phyloP scores from a whole-genome alignment of 2,329 filamentous ascomycete genomes.

The Hypoxylon sp. region DNA sequence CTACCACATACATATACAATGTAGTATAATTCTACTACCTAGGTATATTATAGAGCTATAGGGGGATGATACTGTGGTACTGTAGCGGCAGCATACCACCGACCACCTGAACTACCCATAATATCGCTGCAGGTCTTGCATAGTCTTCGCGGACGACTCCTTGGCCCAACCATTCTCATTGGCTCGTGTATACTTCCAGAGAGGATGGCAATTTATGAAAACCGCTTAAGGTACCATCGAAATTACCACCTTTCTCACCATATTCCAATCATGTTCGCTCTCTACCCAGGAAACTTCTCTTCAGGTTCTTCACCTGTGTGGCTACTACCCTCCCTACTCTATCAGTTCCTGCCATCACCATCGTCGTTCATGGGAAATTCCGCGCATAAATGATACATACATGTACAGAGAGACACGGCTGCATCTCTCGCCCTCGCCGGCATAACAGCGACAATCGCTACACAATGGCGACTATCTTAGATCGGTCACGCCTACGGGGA shows the following conservation, averaged over 20 bases:
- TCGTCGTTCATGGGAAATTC: slow-evolving; percentile 36
- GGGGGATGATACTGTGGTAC: slow-evolving; percentile 28
- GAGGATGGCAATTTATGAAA: slow-evolving; percentile 51
- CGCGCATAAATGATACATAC: slow-evolving; percentile 31
- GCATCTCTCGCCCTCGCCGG: slow-evolving; percentile 19
- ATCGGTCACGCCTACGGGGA: not conserved
- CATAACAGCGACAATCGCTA: slow-evolving; percentile 18
- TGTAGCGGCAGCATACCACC: slow-evolving; percentile 27
- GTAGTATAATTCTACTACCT: not conserved
- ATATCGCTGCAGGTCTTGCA: slow-evolving; percentile 44
- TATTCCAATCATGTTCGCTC: slow-evolving; percentile 48
- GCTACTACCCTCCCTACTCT: slow-evolving; percentile 28
- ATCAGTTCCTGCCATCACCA: slow-evolving; percentile 32
- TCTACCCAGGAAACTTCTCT: slow-evolving; percentile 43
- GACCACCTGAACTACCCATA: slow-evolving; percentile 36
- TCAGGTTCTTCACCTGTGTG: slow-evolving; percentile 34
- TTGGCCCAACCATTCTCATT: slow-evolving; percentile 40
- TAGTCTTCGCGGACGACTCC: slow-evolving; percentile 37
- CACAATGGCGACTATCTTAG: not conserved
- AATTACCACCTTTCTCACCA: slow-evolving; percentile 47
- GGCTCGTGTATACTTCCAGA: slow-evolving; percentile 44
- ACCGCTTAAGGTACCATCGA: slow-evolving; percentile 51
- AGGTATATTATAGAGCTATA: not conserved
- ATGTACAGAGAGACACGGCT: slow-evolving; percentile 26
- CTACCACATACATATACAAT: slow-evolving; percentile 7